Base-by-base conservation (phyloP, 2,329 filamentous ascomycete species). In the Neurospora sp. region DNA sequence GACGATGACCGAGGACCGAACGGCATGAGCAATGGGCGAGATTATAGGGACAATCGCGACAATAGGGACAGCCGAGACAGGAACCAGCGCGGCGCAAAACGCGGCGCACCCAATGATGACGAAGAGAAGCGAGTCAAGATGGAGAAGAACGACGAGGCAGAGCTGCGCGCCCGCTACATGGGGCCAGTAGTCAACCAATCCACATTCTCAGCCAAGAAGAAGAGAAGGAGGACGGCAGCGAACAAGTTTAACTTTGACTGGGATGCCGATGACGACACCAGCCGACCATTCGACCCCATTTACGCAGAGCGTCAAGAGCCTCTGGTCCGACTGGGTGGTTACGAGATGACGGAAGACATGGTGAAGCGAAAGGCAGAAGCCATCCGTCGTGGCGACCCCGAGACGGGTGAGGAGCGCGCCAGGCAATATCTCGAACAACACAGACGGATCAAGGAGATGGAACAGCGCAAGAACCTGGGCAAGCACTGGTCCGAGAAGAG, bases 181-280 rank as follows among this genome's bases (percentile, higher is more conserved):
- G 96, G 96, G 3, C 91, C 93, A 0, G 93, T 97, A 73, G 89
- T 92, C 68, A 96, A 96, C 74, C 88, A 90, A 73, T 86, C 85
- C 70, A 97, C 87, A 43, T 97, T 98, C 78, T 97, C 93, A 0
- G 94, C 94, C 1, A 93, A 96, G 83, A 99, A 98, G 86, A 98
- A 98, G 84, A 88, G 95, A 70, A 91, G 92, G 82, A 87, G 95
- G 72, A 97, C 93, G 1, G 96, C 93, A 1, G 95, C 97, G 77
- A 93, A 94, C 81, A 98, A 99, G 79, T 99, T 99, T 84, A 99
- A 97, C 77, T 99, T 99, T 76, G 96, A 97, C 76, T 99, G 96
- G 96, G 96, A 97, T 75, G 87, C 89, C 0, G 92, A 96, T 72
- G 96, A 99, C 78, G 96, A 99, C 79, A 99, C 96, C 0, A 95